These are phyloP conservation scores for Candida methanosorbosa DNA, from an alignment of 805 yeast species.

Conservation along the genomic window DNA sequence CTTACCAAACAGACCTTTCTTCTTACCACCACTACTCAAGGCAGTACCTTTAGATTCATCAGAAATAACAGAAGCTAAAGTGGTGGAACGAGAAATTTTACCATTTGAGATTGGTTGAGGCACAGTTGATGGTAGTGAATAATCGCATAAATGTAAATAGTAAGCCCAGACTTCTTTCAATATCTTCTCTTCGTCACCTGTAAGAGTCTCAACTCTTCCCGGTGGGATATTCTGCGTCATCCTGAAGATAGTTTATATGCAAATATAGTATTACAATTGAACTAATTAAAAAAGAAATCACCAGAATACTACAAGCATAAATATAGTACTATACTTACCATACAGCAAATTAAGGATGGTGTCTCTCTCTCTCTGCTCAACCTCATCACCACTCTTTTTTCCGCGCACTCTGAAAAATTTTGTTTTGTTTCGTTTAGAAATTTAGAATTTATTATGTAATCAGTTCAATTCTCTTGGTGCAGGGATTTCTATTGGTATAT, in stretches of 20 bases:
- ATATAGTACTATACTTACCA: too few species aligned
- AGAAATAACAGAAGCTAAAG: constrained; percentile 22
- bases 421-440: too few species aligned
- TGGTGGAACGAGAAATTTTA: constrained; percentile 7
- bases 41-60: constrained; percentile 5
- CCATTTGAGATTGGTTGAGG: constrained; percentile 6
- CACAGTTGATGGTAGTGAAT: constrained; percentile 17
- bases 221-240: constrained; percentile 12
- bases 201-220: constrained; percentile 38
- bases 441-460: too few species aligned
- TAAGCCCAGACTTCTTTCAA: constrained; percentile 69
- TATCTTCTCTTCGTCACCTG: constrained; percentile 49
- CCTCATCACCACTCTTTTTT: too few species aligned
- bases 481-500: too few species aligned
- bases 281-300: too few species aligned
- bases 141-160: constrained; percentile 51
- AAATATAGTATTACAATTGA: too few species aligned
- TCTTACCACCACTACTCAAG: constrained; percentile 13
- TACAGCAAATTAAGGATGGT: too few species aligned
- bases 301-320: too few species aligned
- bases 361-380: too few species aligned
- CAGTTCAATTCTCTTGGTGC: too few species aligned
- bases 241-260: neutral
- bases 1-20: constrained; percentile 22
- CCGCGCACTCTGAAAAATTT: too few species aligned